A percentile compares a stretch with the other conserved stretches of the same genome.
phyloP scores from a whole-genome alignment of 371 early-diverging fungal species.

The Zancudomyces culisetae region DNA sequence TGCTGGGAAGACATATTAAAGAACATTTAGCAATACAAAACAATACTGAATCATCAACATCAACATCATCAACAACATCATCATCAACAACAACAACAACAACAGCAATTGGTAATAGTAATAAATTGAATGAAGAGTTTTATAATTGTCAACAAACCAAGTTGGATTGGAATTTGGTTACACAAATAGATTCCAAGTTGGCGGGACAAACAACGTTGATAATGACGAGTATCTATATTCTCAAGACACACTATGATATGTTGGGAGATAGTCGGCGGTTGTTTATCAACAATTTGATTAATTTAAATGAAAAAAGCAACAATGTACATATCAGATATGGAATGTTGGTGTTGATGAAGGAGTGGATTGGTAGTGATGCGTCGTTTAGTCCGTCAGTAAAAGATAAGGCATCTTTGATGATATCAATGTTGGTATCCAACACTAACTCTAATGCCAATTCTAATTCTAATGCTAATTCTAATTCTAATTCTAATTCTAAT shows the following conservation, averaged over 20 bases:
- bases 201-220: too few relatives aligned
- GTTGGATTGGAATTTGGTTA: too few relatives aligned
- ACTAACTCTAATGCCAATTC: slow-evolving; percentile 21
- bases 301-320: slow-evolving; percentile 61
- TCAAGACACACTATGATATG: slow-evolving; percentile 54
- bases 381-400: slow-evolving; percentile 88
- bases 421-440: slow-evolving; percentile 73
- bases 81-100: neutral
- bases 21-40: slow-evolving; percentile 25
- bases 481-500: neutral
- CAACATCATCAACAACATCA: neutral
- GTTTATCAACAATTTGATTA: slow-evolving; percentile 60
- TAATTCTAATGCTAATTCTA: slow-evolving; percentile 3
- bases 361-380: slow-evolving; percentile 63
- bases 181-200: too few relatives aligned
- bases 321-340: slow-evolving; percentile 47
- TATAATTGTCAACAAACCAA: too few relatives aligned
- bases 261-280: slow-evolving; percentile 75
- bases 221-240: slow-evolving; percentile 29
- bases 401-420: slow-evolving; percentile 79
- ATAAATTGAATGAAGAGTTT: too few relatives aligned
- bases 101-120: too few relatives aligned
- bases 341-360: slow-evolving; percentile 61
- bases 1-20: slow-evolving; percentile 62
- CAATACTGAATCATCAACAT: neutral